These are phyloP conservation scores for Metschnikowia continentalis DNA, from an alignment of 805 yeast species.

Conservation along the genomic window DNA sequence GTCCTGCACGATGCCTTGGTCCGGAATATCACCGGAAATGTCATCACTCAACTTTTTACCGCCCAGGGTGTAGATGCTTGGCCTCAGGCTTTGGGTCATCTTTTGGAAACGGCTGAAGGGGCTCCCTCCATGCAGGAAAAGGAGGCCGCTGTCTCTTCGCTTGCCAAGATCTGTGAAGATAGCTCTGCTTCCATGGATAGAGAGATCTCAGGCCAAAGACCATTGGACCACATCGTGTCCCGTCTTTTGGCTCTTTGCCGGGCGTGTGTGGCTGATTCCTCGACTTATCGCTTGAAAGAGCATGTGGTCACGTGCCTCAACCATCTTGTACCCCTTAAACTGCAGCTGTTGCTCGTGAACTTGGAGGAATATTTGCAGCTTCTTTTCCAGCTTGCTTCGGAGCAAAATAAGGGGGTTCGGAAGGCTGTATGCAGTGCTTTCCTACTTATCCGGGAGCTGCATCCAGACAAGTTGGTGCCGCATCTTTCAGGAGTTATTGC, in stretches of 20 bases:
- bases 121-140: slow-evolving; percentile 28
- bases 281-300: slow-evolving; percentile 55
- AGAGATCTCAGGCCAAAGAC: slow-evolving; percentile 61
- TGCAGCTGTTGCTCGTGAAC: slow-evolving; percentile 60
- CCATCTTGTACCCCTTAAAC: slow-evolving; percentile 64
- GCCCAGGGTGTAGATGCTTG: slow-evolving; percentile 64
- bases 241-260: slow-evolving; percentile 6
- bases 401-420: slow-evolving; percentile 55
- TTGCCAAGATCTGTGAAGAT: slow-evolving; percentile 89
- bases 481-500: slow-evolving; percentile 83
- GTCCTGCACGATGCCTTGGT: slow-evolving; percentile 55
- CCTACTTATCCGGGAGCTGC: slow-evolving; percentile 60
- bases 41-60: slow-evolving; percentile 75
- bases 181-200: slow-evolving; percentile 60
- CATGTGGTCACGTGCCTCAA: slow-evolving; percentile 68
- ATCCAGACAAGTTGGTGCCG: slow-evolving; percentile 76
- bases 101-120: slow-evolving; percentile 50
- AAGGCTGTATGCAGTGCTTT: slow-evolving; percentile 77
- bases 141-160: slow-evolving; percentile 77
- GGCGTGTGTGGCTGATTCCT: slow-evolving; percentile 17
- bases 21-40: slow-evolving; percentile 86
- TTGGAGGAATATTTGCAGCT: slow-evolving; percentile 63
- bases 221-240: slow-evolving; percentile 57
- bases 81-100: slow-evolving; percentile 70
- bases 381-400: slow-evolving; percentile 67